Percentiles rank a stretch among this genome's conserved stretches.
Evolutionary conservation across 2,329 filamentous ascomycete genomes (phyloP).

Genomic region (Allantophomopsis cytisporea): DNA sequence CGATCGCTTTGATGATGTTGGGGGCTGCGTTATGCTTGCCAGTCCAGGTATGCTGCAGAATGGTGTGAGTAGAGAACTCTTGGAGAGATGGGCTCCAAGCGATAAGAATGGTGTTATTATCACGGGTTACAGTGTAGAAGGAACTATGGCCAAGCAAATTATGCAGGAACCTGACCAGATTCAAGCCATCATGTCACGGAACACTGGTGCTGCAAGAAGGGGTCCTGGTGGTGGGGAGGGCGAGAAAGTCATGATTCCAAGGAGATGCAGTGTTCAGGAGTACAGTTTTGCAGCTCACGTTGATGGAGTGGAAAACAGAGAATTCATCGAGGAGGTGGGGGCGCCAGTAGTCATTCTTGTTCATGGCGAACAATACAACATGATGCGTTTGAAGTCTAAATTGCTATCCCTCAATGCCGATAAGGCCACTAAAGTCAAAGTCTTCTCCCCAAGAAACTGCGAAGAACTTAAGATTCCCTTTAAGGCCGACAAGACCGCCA

Average conservation of each 20-base stretch:
- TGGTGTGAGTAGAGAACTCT: conserved; percentile 79
- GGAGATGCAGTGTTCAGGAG: conserved; percentile 86
- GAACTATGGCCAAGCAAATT: conserved; percentile 94
- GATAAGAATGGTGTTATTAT: conserved; percentile 97
- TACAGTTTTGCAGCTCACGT: conserved; percentile 95
- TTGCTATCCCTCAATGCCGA: conserved; percentile 81
- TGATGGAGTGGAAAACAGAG: conserved; percentile 86
- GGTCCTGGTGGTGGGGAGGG: conserved; percentile 46
- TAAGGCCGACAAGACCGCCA: conserved; percentile 86
- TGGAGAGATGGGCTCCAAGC: conserved; percentile 93
- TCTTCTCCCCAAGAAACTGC: conserved; percentile 88
- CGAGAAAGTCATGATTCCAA: conserved; percentile 85
- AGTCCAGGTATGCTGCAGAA: conserved; percentile 98
- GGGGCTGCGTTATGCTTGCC: conserved; percentile 92
- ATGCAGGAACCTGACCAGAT: conserved; percentile 93
- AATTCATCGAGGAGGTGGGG: conserved; percentile 89
- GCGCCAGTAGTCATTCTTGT: conserved; percentile 94
- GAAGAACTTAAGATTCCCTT: conserved; percentile 93
- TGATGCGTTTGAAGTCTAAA: conserved; percentile 94
- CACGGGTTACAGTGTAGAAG: conserved; percentile 95
- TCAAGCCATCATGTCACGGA: conserved; percentile 78
- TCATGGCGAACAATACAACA: conserved; percentile 93
- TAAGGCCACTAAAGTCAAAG: conserved; percentile 68
- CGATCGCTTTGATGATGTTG: conserved; percentile 91
- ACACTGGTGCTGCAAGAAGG: conserved; percentile 46